These are phyloP conservation scores for Nicotiana paniculata DNA, from an alignment of 257 asterid species.

Conservation along the genomic window DNA sequence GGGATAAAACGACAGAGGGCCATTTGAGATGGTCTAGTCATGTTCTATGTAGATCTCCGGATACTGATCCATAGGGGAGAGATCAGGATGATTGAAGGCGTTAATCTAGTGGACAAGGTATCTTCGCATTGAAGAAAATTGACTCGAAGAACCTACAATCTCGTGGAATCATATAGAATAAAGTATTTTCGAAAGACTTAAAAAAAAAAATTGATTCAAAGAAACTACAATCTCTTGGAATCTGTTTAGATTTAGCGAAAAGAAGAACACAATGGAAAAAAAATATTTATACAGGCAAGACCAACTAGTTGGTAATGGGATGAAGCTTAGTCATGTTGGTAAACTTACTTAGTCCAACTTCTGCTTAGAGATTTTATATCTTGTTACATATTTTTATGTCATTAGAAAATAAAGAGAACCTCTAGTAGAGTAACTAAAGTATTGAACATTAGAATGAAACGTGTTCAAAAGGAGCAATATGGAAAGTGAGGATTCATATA, in stretches of 20 bases:
- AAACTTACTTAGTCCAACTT: neutral
- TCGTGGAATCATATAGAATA: neutral
- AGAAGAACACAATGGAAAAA: neutral
- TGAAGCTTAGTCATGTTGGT: neutral
- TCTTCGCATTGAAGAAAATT: neutral
- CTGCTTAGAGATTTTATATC: neutral
- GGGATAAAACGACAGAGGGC: neutral
- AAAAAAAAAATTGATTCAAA: neutral
- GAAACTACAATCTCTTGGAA: neutral
- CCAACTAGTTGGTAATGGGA: neutral
- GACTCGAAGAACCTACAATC: neutral
- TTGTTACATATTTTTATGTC: neutral
- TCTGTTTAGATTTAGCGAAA: neutral
- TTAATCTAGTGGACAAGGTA: neutral
- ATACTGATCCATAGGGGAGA: neutral
- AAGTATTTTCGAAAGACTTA: neutral
- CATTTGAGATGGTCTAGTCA: neutral
- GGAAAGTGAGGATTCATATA: neutral
- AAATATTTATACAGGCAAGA: neutral
- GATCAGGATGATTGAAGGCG: neutral
- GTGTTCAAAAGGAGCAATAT: neutral
- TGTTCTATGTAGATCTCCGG: neutral
- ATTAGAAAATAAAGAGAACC: neutral
- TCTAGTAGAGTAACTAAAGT: neutral
- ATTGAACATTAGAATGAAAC: neutral